Evolutionary conservation across 495 filamentous ascomycete genomes (phyloP).

Genomic region (Articulospora tetracladia): DNA sequence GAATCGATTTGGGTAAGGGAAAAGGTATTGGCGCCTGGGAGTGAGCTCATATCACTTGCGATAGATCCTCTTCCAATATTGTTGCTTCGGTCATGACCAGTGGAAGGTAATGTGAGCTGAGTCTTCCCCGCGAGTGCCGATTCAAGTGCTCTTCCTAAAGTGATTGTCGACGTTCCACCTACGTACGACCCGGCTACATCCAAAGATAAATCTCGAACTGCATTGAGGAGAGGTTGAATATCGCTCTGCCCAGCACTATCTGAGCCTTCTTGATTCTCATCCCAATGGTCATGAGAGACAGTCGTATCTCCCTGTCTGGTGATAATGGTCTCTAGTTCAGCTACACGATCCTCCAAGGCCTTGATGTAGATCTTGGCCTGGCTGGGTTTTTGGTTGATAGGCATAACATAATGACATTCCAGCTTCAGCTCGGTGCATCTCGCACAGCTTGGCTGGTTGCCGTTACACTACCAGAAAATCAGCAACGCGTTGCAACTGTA

Average conservation of each 20-base stretch:
- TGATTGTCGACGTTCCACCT: background rate
- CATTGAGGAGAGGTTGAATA: slow-evolving; percentile 3
- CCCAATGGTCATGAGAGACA: slow-evolving; percentile 20
- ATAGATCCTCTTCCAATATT: background rate
- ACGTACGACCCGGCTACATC: slow-evolving; percentile 3
- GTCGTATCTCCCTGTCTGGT: slow-evolving; percentile 20
- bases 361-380: slow-evolving; percentile 33
- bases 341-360: slow-evolving; percentile 30
- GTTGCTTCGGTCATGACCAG: background rate
- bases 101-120: background rate
- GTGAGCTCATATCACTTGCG: background rate
- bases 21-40: background rate
- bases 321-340: slow-evolving; percentile 28
- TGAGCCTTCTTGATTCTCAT: background rate
- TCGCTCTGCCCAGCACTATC: background rate
- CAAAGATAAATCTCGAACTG: slow-evolving; percentile 6
- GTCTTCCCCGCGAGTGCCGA: background rate
- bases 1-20: slow-evolving; percentile 11
- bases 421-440: slow-evolving; percentile 27
- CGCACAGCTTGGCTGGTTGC: slow-evolving; percentile 26
- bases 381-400: slow-evolving; percentile 25
- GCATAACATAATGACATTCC: slow-evolving; percentile 30
- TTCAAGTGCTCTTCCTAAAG: slow-evolving; percentile 7
- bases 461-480: slow-evolving; percentile 25
- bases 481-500: background rate